Evolutionary conservation across 1,139 yeast genomes (phyloP), one percentile per base, ranked within the genome.

Genomic region (Kluyveromyces sp.): DNA sequence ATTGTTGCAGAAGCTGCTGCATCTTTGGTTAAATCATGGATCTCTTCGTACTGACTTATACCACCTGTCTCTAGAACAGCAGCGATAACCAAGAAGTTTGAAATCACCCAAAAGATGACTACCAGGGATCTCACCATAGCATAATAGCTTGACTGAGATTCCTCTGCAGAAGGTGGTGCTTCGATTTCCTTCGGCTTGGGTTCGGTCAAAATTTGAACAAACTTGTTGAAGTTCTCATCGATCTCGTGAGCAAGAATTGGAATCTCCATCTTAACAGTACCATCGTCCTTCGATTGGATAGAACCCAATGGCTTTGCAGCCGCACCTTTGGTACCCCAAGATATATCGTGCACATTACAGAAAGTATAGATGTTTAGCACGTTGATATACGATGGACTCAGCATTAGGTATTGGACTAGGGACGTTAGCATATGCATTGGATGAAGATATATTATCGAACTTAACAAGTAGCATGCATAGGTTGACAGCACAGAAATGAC

Each of bases 251-350:
- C 70, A 31, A 76, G 69, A 29, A 79, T 75, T n/a, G 94, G 86
- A 41, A 83, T 78, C 54, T 82, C 86, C 52, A 83, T 71, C 57
- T 84, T 89, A 54, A 85, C 81, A 50, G 85, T 81, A 60, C 86
- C 89, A 58, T 79, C 84, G 51, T 79, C 83, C 51, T 82, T 77
- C 53, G 81, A 78, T 55, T 78, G 81, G 30, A 82, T 83, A 39
- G 77, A 77, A 33, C 88, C 88, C 44, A 79, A 64, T 28, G 78
- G 79, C 51, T 75, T 78, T 1, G 82, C 79, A 48, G 78, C 78
- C 7, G 82, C 86, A 50, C 97, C 98, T 64, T 92, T 92, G 0
- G 98, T 92, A 61, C 98, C 98, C 98, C 98, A 92, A 1, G 96
- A 84, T 41, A 90, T 90, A 71, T 90, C 97, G 67, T 90, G 97